These are phyloP conservation scores for Athelia psychrophila DNA, from an alignment of 1,284 basidiomycete species.

Conservation along the genomic window DNA sequence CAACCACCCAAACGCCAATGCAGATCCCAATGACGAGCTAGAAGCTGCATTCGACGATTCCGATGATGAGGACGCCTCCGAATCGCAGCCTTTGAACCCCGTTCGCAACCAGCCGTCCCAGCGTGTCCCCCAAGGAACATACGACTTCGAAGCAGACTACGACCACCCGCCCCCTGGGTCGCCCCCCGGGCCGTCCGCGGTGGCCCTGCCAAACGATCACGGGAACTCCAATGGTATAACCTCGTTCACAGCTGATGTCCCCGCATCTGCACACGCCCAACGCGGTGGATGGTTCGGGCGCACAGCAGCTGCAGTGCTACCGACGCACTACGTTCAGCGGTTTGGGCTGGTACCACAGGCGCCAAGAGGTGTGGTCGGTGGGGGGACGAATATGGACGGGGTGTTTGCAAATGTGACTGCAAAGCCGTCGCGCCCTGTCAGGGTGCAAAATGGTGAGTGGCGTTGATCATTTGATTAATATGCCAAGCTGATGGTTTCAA, in stretches of 20 bases:
- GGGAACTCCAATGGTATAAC: constrained; percentile 85
- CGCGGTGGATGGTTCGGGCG: constrained; percentile 55
- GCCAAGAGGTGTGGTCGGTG: constrained; percentile 56
- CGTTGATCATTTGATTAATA: constrained; percentile 1
- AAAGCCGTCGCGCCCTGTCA: constrained; percentile 69
- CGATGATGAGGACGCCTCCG: constrained; percentile 58
- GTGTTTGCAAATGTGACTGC: constrained; percentile 97
- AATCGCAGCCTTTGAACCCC: constrained; percentile 53
- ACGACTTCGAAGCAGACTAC: constrained; percentile 87
- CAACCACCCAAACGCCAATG: constrained; percentile 46
- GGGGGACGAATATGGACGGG: constrained; percentile 84
- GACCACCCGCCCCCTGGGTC: constrained; percentile 81
- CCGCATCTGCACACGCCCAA: constrained; percentile 30
- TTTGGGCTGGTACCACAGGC: constrained; percentile 48
- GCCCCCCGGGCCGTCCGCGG: constrained; percentile 66
- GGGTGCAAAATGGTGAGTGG: constrained; percentile 59
- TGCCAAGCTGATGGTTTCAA: constrained; percentile 22
- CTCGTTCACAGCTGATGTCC: constrained; percentile 44
- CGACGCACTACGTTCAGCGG: constrained; percentile 41
- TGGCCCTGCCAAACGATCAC: constrained; percentile 62
- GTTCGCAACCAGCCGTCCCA: constrained; percentile 18
- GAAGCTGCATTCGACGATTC: constrained; percentile 76
- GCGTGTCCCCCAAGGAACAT: constrained; percentile 46
- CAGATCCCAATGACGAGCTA: constrained; percentile 58
- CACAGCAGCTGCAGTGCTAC: constrained; percentile 56